Evolutionary conservation across 2,329 filamentous ascomycete species (phyloP).

Genomic region (Monilinia polystroma): DNA sequence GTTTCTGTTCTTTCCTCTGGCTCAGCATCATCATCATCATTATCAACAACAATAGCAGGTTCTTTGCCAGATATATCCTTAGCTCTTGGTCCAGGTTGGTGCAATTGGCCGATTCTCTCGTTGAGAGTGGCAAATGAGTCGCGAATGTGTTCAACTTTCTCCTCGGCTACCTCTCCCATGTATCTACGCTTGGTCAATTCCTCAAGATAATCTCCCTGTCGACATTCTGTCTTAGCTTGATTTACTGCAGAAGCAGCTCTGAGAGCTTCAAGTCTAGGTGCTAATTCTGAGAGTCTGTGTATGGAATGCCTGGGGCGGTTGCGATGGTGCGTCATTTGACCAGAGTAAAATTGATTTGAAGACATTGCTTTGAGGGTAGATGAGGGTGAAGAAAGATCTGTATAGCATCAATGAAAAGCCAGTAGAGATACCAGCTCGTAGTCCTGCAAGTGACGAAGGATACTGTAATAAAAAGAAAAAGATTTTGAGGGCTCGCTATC

Average conservation of each 20-base stretch:
- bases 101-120: neutral
- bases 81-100: neutral
- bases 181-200: neutral
- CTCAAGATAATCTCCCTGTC: neutral
- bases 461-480: neutral
- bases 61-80: neutral
- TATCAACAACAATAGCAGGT: too few species aligned
- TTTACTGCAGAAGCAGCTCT: neutral
- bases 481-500: neutral
- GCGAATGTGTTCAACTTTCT: neutral
- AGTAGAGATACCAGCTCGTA: too few species aligned
- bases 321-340: neutral
- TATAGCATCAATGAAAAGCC: neutral
- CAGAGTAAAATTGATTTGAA: neutral
- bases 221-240: conserved; percentile 4
- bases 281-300: neutral
- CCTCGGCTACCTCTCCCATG: neutral
- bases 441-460: neutral
- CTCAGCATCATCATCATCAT: neutral
- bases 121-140: neutral
- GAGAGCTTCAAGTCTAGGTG: neutral
- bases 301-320: neutral
- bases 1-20: neutral
- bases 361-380: neutral
- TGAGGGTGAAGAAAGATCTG: neutral